Percentiles rank a stretch among this genome's conserved stretches.
Evolutionary conservation across 2,329 filamentous ascomycete genomes (phyloP).

Genomic region (Ophiostoma novo-ulmi): DNA sequence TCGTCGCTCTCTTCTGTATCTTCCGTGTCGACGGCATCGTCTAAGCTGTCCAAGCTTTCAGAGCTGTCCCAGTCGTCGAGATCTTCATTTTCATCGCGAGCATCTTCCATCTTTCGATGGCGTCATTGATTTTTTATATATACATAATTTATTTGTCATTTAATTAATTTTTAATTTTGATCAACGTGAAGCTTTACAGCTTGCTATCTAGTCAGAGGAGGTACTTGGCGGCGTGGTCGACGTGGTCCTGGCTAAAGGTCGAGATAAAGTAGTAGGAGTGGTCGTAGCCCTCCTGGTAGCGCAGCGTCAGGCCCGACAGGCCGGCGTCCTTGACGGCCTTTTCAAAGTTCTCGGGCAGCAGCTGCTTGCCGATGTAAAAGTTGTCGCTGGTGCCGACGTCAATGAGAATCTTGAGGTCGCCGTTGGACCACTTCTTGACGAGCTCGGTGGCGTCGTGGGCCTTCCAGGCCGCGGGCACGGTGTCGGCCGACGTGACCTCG

Average conservation of each 20-base stretch:
- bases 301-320: conserved; percentile 65
- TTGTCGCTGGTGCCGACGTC: conserved; percentile 93
- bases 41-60: background rate
- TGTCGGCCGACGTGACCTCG: conserved; percentile 22
- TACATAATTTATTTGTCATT: background rate
- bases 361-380: conserved; percentile 91
- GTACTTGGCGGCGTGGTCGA: conserved; percentile 86
- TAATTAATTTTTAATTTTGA: background rate
- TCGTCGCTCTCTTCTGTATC: background rate
- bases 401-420: conserved; percentile 69
- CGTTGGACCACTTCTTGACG: conserved; percentile 60
- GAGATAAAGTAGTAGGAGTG: conserved; percentile 98
- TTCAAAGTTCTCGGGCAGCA: conserved; percentile 89
- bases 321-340: conserved; percentile 72
- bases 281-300: conserved; percentile 89
- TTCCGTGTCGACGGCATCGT: background rate
- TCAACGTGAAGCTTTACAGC: background rate
- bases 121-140: background rate
- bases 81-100: conserved; percentile 1
- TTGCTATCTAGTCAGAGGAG: conserved; percentile 37
- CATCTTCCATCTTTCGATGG: conserved; percentile 17
- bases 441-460: conserved; percentile 90
- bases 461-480: conserved; percentile 64
- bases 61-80: background rate
- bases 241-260: conserved; percentile 81